phyloP scores from a whole-genome alignment of 768 basidiomycete genomes.

The Suillus subaureus region DNA sequence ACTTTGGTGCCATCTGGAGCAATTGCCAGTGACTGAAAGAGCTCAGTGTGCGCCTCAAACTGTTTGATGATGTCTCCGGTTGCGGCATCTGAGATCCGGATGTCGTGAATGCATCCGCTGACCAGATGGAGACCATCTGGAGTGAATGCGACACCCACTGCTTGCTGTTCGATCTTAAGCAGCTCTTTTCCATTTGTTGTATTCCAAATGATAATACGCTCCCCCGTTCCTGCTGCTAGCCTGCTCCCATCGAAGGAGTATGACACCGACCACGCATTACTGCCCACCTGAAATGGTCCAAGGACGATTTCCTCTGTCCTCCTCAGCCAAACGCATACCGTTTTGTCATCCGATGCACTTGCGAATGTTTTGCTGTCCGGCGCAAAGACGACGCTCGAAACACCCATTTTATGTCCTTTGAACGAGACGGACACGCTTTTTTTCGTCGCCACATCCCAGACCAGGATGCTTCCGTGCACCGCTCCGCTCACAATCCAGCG shows the following conservation, averaged over 20 bases:
- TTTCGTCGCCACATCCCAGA: constrained; percentile 40
- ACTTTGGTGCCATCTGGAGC: not conserved
- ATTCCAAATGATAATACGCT: constrained; percentile 3
- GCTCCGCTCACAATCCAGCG: constrained; percentile 5
- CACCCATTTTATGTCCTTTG: constrained; percentile 12
- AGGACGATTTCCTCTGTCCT: not conserved
- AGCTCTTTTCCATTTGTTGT: not conserved
- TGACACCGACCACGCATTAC: not conserved
- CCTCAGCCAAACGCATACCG: not conserved
- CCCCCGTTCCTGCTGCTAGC: constrained; percentile 11
- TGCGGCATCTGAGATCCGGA: not conserved
- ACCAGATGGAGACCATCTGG: not conserved
- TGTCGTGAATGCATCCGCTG: not conserved
- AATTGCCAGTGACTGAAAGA: not conserved
- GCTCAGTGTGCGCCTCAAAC: not conserved
- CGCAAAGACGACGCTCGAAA: constrained; percentile 85
- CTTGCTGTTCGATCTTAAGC: not conserved
- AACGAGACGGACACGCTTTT: constrained; percentile 56
- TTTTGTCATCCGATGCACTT: not conserved
- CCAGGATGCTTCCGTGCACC: not conserved
- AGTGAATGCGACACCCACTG: not conserved
- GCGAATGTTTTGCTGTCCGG: constrained; percentile 43
- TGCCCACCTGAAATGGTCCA: not conserved
- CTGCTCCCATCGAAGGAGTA: constrained; percentile 8
- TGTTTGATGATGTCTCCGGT: not conserved